Conservation (phyloP, 805 yeast genomes). For the Nakazawaea laoshanensis region DNA sequence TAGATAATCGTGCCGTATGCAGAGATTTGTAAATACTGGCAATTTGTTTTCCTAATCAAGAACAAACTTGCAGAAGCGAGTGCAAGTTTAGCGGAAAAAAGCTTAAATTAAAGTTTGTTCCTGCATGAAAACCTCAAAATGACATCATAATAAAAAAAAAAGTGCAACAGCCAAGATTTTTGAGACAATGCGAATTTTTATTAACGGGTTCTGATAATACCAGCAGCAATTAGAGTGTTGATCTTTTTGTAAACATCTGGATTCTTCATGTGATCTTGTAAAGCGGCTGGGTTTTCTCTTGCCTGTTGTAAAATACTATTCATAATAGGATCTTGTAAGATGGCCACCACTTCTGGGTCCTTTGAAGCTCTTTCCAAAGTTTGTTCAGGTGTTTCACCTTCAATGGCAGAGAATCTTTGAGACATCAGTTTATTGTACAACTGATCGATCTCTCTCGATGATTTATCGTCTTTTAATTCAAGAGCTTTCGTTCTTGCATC, state of each 20-base stretch:
- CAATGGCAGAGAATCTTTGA: constrained; percentile 73
- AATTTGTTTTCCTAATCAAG: too few species aligned
- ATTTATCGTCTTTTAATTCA: constrained; percentile 51
- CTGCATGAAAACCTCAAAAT: too few species aligned
- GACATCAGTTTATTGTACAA: constrained; percentile 68
- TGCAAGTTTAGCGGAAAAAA: too few species aligned
- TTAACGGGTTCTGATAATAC: constrained; percentile 88
- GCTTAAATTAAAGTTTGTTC: too few species aligned
- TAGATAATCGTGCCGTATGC: too few species aligned
- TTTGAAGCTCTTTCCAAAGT: constrained; percentile 82
- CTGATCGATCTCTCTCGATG: constrained; percentile 71
- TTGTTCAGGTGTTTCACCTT: constrained; percentile 90
- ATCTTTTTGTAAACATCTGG: constrained; percentile 88
- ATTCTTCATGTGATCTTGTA: constrained; percentile 96
- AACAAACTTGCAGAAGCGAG: too few species aligned
- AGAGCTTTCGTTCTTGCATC: constrained; percentile 70
- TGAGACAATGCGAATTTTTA: too few species aligned
- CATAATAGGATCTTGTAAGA: constrained; percentile 93
- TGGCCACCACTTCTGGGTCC: constrained; percentile 90
- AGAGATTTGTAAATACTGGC: too few species aligned
- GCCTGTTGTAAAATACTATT: constrained; percentile 92
- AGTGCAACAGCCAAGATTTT: too few species aligned
- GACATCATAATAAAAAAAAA: too few species aligned
- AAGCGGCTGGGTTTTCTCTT: constrained; percentile 89
- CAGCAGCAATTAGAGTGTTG: constrained; percentile 87